Conservation (phyloP, 73 alveolate species). For the Paramecium tetraurelia region DNA sequence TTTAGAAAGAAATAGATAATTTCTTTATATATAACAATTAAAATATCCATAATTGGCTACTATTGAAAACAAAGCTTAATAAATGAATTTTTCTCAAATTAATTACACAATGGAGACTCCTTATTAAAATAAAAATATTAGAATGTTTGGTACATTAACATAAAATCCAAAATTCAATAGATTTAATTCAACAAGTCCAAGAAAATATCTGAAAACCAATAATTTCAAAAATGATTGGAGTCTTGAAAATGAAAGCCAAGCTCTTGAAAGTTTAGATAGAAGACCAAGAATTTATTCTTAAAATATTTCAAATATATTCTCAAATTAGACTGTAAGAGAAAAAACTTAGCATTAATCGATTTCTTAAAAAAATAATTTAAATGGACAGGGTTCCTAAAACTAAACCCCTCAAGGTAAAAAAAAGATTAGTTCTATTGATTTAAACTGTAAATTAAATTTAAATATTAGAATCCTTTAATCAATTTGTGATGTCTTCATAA, state of each 20-base stretch:
- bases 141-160: background rate
- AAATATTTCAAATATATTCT: background rate
- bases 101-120: background rate
- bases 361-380: background rate
- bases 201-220: background rate
- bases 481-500: background rate
- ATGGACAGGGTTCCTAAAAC: background rate
- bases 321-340: background rate
- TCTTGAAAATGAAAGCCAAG: background rate
- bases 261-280: background rate
- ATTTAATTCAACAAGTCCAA: background rate
- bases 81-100: background rate
- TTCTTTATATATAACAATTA: background rate
- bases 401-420: background rate
- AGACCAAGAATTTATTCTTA: background rate
- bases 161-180: background rate
- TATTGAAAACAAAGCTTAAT: background rate
- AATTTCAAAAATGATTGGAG: background rate
- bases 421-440: background rate
- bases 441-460: background rate
- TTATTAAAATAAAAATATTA: background rate
- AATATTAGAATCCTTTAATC: background rate
- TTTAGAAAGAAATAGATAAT: slow-evolving; percentile 3
- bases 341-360: background rate
- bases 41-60: background rate